Evolutionary conservation across 2,329 filamentous ascomycete genomes (phyloP).

Genomic region (Penicillium occitanis): DNA sequence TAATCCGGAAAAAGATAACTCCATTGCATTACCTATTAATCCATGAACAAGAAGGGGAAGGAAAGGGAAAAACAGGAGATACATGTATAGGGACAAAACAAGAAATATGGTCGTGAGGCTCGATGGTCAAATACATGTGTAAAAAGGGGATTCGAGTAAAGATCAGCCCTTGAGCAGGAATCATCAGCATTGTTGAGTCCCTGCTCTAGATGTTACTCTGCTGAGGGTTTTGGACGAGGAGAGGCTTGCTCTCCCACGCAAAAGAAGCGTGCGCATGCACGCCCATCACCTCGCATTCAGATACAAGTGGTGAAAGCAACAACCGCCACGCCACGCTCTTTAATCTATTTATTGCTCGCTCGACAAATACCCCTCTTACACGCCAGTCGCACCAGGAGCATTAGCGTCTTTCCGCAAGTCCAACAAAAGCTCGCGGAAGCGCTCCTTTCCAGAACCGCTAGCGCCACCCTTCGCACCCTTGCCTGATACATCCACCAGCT

Average conservation of each 20-base stretch:
- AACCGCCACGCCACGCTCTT: neutral
- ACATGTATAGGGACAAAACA: constrained; percentile 16
- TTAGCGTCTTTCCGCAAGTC: constrained; percentile 93
- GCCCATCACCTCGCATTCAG: neutral
- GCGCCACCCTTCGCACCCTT: constrained; percentile 87
- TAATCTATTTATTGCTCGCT: constrained; percentile 5
- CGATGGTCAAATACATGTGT: constrained; percentile 22
- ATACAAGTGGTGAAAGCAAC: neutral
- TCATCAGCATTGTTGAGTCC: neutral
- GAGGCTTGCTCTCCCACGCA: neutral
- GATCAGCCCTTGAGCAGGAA: neutral
- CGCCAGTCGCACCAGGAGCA: constrained; percentile 59
- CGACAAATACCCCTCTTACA: constrained; percentile 30
- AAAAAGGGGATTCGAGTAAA: neutral
- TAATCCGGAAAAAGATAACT: constrained; percentile 18
- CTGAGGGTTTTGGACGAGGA: neutral
- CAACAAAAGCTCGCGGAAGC: constrained; percentile 86
- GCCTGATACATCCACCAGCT: constrained; percentile 94
- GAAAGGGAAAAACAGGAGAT: constrained; percentile 18
- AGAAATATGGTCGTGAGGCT: constrained; percentile 18
- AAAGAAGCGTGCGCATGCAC: neutral
- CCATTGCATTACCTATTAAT: constrained; percentile 26
- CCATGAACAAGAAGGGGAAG: constrained; percentile 22
- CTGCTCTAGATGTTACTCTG: neutral
- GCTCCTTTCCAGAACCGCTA: constrained; percentile 88